Base-by-base conservation (phyloP, 2,329 filamentous ascomycete genomes). In the Ascochyta clinopodiicola region DNA sequence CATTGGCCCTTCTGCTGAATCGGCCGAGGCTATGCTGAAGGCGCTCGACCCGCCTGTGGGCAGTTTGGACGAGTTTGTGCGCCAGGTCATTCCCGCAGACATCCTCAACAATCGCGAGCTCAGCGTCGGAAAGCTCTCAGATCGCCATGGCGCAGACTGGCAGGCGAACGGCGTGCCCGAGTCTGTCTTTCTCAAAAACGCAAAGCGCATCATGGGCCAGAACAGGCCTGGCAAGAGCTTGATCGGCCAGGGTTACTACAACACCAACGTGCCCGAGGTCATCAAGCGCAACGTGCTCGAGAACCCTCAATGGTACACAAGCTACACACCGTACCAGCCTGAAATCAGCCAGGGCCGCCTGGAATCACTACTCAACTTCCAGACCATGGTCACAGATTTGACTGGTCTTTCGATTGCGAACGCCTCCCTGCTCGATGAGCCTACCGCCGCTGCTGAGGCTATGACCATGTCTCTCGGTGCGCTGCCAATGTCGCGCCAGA, bases 231-330 rank as follows among this genome's bases (percentile, higher is more conserved):
- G 83, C 48, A 81, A 83, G 61, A 88, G 86, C 70, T 90, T 94
- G 71, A 93, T 96, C 63, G 94, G 94, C 4, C 86, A 85, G 54
- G 94, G 94, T 54, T 98, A 97, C 81, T 92, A 94, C 63, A 88
- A 87, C 32, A 94, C 92, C n/a, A 84, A 89, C 64, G 89, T 91
- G 0, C 94, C 94, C 4, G 86, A 91, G 51, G 93, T 97, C 53
- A 96, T 98, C 75, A 91, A 95, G 81, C 85, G 93, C 64, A 97
- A 97, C 73, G 84, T 98, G 4, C 80, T 98, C 55, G 92, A 98
- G 81, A 94, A 90, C 74, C 94, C 94, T 5, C 92, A 88, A 9
- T 98, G 94, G 94, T 98, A 98, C 76, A 98, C 94, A 36, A 96
- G 92, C 79, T 97, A 98, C 77, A 97, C 94, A 0, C 94, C 94